phyloP scores from a whole-genome alignment of 2,329 filamentous ascomycete species.

The Lachnellula hyalina region DNA sequence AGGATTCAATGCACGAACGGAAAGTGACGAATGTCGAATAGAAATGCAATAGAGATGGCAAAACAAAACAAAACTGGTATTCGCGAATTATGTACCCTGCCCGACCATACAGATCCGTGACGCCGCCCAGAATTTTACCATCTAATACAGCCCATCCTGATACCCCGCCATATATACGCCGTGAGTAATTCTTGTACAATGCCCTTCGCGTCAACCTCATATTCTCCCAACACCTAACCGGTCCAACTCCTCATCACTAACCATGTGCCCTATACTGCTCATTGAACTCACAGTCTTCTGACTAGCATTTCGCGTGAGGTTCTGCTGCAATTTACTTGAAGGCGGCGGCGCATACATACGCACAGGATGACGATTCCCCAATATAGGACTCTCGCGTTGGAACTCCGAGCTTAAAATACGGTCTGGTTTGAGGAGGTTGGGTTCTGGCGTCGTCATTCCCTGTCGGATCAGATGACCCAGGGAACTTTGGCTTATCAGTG shows the following conservation, averaged over 20 bases:
- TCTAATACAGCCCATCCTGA: too few relatives aligned
- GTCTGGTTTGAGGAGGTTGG: not conserved
- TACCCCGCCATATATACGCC: too few relatives aligned
- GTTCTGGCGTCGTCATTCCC: conserved; percentile 7
- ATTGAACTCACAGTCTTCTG: conserved; percentile 18
- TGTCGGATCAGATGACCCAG: conserved; percentile 8
- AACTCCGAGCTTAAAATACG: conserved; percentile 5
- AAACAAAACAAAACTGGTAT: too few relatives aligned
- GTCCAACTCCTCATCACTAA: conserved; percentile 23
- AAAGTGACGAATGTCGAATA: too few relatives aligned
- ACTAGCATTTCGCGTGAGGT: conserved; percentile 12
- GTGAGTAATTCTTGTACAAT: too few relatives aligned
- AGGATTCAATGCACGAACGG: too few relatives aligned
- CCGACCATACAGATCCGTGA: too few relatives aligned
- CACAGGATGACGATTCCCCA: conserved; percentile 3
- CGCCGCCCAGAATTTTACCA: too few relatives aligned
- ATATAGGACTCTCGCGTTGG: conserved; percentile 11
- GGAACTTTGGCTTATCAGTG: conserved; percentile 14
- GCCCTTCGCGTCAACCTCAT: not conserved
- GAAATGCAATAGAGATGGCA: too few relatives aligned
- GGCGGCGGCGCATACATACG: not conserved
- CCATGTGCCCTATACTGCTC: conserved; percentile 14
- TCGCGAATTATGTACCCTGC: too few relatives aligned
- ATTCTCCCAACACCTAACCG: conserved; percentile 19
- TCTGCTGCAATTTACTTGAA: not conserved